Base-by-base conservation (phyloP, 768 basidiomycete species). In the Pleurotus citrinopileatus region DNA sequence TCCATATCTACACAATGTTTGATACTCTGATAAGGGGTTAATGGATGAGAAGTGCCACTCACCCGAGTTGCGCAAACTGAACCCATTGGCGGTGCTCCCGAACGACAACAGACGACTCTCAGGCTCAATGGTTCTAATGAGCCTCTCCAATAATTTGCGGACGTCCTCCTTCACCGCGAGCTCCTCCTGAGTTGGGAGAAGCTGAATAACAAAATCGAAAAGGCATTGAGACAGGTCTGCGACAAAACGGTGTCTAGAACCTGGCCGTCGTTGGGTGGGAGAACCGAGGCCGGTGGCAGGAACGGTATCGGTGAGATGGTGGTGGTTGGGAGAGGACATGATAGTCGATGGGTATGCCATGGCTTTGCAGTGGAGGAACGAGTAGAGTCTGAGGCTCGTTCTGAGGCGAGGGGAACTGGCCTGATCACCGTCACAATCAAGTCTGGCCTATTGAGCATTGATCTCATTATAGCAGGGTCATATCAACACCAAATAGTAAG, bases 41-140 rank as follows among this genome's bases (percentile, higher is more conserved):
- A n/a, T n/a, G n/a, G n/a, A n/a, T n/a, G n/a, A n/a, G n/a, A n/a
- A n/a, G 20, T 37, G 52, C 53, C 57, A 52, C 70, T 60, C 56
- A 91, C 95, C 95, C 57, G 94, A 96, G 74, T 98, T 97, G 61
- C 94, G 82, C 63, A 98, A 82, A 67, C 92, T 94, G 76, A 98
- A 96, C 55, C 95, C 94, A 65, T 98, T 98, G 9, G 94, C 95
- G 32, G 93, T 97, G 66, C 92, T 94, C 28, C 96, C 96, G 67
- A 99, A 99, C 54, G 94, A 93, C 61, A 96, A 71, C 61, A 99
- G 74, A 51, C 91, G 85, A 59, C 90, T 90, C 62, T 92, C 82
- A 40, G 94, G 95, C 68, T 95, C 91, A 71, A 99, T 91, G 42
- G 91, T 94, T 66, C 91, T 83, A 67, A 96, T 96, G 71, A 99